Evolutionary conservation across 2,329 filamentous ascomycete genomes (phyloP), one percentile per base, ranked within the genome.

Genomic region (Penicillium nordicum): DNA sequence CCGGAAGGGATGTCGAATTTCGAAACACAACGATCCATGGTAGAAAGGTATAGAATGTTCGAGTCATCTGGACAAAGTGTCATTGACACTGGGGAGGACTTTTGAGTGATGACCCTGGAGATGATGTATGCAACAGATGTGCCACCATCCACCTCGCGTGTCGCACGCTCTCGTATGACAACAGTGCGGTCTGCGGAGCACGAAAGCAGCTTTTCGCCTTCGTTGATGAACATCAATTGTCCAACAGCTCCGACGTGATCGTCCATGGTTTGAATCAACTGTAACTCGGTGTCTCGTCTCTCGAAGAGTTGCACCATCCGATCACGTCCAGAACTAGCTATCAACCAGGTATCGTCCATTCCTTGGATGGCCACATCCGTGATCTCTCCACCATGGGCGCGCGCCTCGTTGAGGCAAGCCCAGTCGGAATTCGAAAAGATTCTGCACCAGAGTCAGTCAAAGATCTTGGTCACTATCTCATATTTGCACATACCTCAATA

Each of bases 301-400:
- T 84, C 81, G 70, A 97, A 97, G n/a, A 99, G 78, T 71, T 99
- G 94, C 1, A 93, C 84, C n/a, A 89, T 96, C 49, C 94, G 87
- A 74, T 99, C 94, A 62, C 94, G 84, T 36, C 91, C 90, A 69
- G 88, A 92, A 11, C 88, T 92, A 18, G 90, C 93, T 64, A 97
- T 80, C 44, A 96, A 78, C 36, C 85, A 82, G 45, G 78, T 80
- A 1, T 82, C 78, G 1, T 82, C 79, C 43, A 81, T 80, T 63
- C 90, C 84, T 65, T 86, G 85, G 5, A 95, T 80, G 21, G 87
- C 84, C 63, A 97, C 88, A 65, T 88, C 89, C 38, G 90, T 90
- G 60, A 96, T 89, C 67, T 97, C 91, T 8, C 86, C 87, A 5
- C 88, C 84, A 70, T 99, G 94, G 29, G 92, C 94, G 70, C 95